A percentile compares a stretch with the other conserved stretches of the same genome.
phyloP scores from a whole-genome alignment of 805 yeast species.

The Kockiozyma suomiensis region DNA sequence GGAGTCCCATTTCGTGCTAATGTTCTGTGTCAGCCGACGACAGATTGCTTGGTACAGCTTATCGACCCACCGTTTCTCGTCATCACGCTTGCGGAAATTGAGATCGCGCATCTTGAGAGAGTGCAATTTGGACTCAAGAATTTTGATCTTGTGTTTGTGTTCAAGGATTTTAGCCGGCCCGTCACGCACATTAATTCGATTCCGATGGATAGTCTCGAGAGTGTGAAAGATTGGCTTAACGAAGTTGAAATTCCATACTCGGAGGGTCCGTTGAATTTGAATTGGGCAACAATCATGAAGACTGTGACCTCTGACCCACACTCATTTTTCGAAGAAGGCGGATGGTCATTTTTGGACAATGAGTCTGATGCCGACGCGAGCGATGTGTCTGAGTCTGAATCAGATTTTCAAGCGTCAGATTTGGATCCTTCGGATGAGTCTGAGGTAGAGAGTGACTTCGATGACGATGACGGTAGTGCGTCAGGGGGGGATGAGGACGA shows the following conservation, averaged over 20 bases:
- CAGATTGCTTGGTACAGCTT: slow-evolving; percentile 93
- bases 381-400: slow-evolving; percentile 67
- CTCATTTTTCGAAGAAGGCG: slow-evolving; percentile 91
- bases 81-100: slow-evolving; percentile 86
- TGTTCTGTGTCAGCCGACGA: slow-evolving; percentile 92
- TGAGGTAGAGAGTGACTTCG: slow-evolving; percentile 17
- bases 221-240: slow-evolving; percentile 94
- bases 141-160: slow-evolving; percentile 95
- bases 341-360: slow-evolving; percentile 92
- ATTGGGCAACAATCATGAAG: slow-evolving; percentile 95
- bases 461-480: slow-evolving; percentile 20
- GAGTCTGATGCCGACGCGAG: slow-evolving; percentile 78
- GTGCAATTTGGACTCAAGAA: slow-evolving; percentile 96
- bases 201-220: slow-evolving; percentile 89
- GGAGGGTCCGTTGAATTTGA: slow-evolving; percentile 93
- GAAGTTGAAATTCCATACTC: slow-evolving; percentile 94
- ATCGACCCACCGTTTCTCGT: slow-evolving; percentile 95
- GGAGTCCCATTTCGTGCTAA: slow-evolving; percentile 97
- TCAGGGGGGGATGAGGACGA: slow-evolving; percentile 23
- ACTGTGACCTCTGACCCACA: slow-evolving; percentile 90
- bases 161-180: slow-evolving; percentile 84
- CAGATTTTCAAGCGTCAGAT: slow-evolving; percentile 55
- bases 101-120: slow-evolving; percentile 93
- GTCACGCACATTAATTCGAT: slow-evolving; percentile 93
- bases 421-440: slow-evolving; percentile 32